phyloP scores from a whole-genome alignment of 768 basidiomycete genomes.

The Cystobasidium onofrii region DNA sequence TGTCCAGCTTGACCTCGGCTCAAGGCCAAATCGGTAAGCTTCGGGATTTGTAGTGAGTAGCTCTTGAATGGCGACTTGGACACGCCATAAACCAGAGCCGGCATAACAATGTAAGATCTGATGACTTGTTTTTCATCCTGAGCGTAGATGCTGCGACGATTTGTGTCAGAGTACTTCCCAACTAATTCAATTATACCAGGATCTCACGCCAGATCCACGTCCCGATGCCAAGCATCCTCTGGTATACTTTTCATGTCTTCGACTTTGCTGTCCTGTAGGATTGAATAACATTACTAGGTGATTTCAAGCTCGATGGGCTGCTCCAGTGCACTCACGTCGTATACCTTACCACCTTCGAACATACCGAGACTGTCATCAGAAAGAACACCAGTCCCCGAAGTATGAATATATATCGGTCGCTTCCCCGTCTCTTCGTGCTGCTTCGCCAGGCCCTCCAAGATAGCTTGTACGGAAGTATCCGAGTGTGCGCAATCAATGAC shows the following conservation, averaged over 20 bases:
- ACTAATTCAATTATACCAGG: background rate
- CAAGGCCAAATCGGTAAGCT: background rate
- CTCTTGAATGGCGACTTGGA: background rate
- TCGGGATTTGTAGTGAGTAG: background rate
- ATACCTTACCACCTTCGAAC: background rate
- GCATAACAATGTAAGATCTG: background rate
- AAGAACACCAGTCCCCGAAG: background rate
- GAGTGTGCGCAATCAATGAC: background rate
- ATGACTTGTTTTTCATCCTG: background rate
- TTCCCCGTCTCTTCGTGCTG: background rate
- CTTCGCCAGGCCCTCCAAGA: background rate
- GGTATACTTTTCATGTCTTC: background rate
- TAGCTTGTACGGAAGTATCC: background rate
- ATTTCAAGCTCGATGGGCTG: background rate
- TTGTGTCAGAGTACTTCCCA: background rate
- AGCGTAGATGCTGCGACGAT: background rate
- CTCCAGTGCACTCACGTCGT: background rate
- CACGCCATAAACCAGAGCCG: background rate
- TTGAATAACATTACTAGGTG: background rate
- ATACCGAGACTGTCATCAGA: background rate
- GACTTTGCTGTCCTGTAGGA: background rate
- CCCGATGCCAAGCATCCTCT: background rate
- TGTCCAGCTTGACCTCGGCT: background rate
- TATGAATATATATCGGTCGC: background rate
- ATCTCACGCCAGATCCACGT: background rate